Conservation (phyloP, 441 rosid species). For the Mallotus japonicus region DNA sequence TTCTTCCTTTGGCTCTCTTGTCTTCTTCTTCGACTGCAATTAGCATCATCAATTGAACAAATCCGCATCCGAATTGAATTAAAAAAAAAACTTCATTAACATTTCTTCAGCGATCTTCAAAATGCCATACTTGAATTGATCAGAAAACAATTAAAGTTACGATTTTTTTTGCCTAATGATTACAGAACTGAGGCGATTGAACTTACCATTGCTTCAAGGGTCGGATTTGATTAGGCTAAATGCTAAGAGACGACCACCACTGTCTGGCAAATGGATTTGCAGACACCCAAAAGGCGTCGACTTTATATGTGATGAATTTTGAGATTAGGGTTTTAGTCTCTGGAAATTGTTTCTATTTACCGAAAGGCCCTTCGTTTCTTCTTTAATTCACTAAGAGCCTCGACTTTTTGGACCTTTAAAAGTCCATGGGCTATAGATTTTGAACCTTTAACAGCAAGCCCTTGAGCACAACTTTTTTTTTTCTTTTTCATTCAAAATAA, state of each 20-base stretch:
- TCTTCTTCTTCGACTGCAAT: constrained; percentile 58
- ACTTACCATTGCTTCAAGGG: constrained; percentile 21
- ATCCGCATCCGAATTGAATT: neutral
- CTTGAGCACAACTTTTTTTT: too few relatives aligned
- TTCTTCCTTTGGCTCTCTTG: constrained; percentile 74
- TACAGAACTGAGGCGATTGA: too few relatives aligned
- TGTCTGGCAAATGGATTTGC: neutral
- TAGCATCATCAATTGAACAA: neutral
- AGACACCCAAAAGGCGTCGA: neutral
- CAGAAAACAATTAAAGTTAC: too few relatives aligned
- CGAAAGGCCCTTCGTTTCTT: neutral
- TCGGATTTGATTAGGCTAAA: neutral
- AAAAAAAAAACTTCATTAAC: too few relatives aligned
- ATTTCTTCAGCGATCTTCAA: too few relatives aligned
- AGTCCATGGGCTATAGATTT: too few relatives aligned
- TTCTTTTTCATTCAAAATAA: too few relatives aligned
- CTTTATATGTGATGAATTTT: constrained; percentile 4
- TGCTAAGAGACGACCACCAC: neutral
- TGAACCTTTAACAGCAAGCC: too few relatives aligned
- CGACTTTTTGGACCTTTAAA: neutral
- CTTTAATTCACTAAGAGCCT: neutral
- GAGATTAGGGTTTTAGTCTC: constrained; percentile 22
- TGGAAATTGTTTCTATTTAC: constrained; percentile 6
- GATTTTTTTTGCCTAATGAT: too few relatives aligned
- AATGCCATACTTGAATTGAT: too few relatives aligned